Evolutionary conservation across 352 stramenopile species (phyloP).

Genomic region (Globisporangium barbulae): DNA sequence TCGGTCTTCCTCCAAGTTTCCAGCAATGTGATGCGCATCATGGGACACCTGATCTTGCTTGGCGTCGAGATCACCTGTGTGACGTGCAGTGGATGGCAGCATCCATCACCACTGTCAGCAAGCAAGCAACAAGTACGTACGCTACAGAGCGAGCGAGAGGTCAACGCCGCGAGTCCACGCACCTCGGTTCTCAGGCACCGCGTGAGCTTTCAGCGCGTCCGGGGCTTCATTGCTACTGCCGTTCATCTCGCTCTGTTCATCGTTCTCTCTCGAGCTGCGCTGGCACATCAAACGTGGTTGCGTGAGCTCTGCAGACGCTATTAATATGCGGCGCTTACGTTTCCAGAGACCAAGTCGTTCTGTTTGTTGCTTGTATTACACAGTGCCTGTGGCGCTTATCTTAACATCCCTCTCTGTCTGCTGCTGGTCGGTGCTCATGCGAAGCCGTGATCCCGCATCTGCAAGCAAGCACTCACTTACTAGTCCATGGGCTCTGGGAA

Average conservation of each 20-base stretch:
- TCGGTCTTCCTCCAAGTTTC: no score
- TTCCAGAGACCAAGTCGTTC: no score
- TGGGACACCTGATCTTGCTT: neutral
- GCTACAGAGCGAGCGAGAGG: no score
- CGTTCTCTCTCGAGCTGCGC: neutral
- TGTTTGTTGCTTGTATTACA: no score
- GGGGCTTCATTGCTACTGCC: neutral
- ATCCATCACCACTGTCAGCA: neutral
- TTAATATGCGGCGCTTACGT: neutral
- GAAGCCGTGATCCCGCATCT: no score
- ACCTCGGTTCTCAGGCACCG: neutral
- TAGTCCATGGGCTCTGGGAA: conserved; percentile 67
- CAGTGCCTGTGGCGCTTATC: no score
- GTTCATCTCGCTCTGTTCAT: conserved; percentile 5
- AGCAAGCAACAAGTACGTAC: no score
- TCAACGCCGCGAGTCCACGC: no score
- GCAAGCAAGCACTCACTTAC: conserved; percentile 8
- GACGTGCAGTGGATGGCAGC: neutral
- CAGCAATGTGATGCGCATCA: no score
- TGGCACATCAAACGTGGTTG: neutral
- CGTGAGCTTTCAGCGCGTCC: neutral
- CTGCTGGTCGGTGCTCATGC: no score
- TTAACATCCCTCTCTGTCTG: no score
- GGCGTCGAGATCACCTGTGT: neutral
- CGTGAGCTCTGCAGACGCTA: neutral